A percentile compares a stretch with the other conserved stretches of the same genome.
These are phyloP conservation scores for Trifolium dubium DNA, from an alignment of 306 rosid species.

Conservation along the genomic window DNA sequence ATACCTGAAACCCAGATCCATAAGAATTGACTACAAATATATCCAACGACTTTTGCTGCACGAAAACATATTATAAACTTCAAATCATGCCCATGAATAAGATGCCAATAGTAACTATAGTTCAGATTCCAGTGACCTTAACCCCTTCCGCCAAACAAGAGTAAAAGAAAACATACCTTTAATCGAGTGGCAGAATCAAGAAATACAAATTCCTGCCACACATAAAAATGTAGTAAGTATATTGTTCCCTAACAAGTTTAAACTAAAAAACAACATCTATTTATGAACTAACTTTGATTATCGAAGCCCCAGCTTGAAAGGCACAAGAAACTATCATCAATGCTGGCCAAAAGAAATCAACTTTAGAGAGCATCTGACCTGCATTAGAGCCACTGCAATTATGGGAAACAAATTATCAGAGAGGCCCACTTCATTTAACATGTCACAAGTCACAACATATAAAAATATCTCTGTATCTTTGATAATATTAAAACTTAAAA, in stretches of 20 bases:
- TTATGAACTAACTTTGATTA: slow-evolving; percentile 68
- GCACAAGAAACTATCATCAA: slow-evolving; percentile 83
- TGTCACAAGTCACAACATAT: neutral
- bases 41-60: slow-evolving; percentile 89
- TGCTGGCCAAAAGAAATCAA: slow-evolving; percentile 76
- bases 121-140: neutral
- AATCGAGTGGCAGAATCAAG: slow-evolving; percentile 65
- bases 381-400: slow-evolving; percentile 79
- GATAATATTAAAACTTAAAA: slow-evolving; percentile 1
- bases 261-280: slow-evolving; percentile 34
- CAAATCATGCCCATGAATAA: slow-evolving; percentile 27
- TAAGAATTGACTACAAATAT: slow-evolving; percentile 96
- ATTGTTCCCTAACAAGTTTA: slow-evolving; percentile 33
- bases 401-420: slow-evolving; percentile 43
- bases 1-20: slow-evolving; percentile 94
- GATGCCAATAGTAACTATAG: slow-evolving; percentile 36
- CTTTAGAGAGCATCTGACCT: slow-evolving; percentile 81
- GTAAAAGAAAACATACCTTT: slow-evolving; percentile 51
- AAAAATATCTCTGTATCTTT: neutral
- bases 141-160: neutral
- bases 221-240: slow-evolving; percentile 40
- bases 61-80: slow-evolving; percentile 37
- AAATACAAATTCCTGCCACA: slow-evolving; percentile 72
- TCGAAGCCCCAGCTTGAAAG: slow-evolving; percentile 92
- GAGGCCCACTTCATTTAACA: slow-evolving; percentile 30